Evolutionary conservation across 176 grass and related monocot genomes (phyloP), one percentile per base, ranked within the genome.

Genomic region (Avena atlantica): DNA sequence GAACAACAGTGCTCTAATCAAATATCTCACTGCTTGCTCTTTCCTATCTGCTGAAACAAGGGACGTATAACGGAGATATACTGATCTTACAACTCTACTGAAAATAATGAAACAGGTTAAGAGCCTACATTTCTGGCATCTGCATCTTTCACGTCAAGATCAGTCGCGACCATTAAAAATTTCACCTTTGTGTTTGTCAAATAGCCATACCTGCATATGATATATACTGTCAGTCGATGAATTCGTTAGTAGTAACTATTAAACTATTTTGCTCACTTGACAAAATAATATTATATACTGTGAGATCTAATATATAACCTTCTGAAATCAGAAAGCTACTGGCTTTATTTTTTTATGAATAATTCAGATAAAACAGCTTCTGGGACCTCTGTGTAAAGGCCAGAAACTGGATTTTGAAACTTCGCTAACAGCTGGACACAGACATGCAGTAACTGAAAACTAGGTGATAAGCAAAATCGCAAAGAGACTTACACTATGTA

Each of bases 151-250:
- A 93, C 97, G 86, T 94, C 92, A 83, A 99, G 89, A 73, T 97
- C 97, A 85, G 89, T 97, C 16, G 94, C 97, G 71, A 99, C 97
- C 92, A 97, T 97, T 53, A 99, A 90, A 86, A 99, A 90, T 72
- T 99, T 99, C 85, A 93, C 97, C 89, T 99, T 99, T 8, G 91
- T 99, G 80, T 97, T 99, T 72, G 97, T 97, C 81, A 99, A 91
- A 91, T 99, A 96, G 31, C 94, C 97, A 76, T 94, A 99, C 56
- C 94, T 99, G 79, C 56, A 92, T 48, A 91, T 17, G 66, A 81
- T 37, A 47, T 42, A 31, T 42, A 89, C 58, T 50, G 27, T 48
- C 57, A 66, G 25, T 48, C 27, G 25, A 76, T 76, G 25, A 12
- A 51, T 80, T 63, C 83, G 29, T 19, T 61, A 74, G 9, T 5